Conservation (phyloP, 371 early-diverging fungal genomes). For the Mycotypha africana region DNA sequence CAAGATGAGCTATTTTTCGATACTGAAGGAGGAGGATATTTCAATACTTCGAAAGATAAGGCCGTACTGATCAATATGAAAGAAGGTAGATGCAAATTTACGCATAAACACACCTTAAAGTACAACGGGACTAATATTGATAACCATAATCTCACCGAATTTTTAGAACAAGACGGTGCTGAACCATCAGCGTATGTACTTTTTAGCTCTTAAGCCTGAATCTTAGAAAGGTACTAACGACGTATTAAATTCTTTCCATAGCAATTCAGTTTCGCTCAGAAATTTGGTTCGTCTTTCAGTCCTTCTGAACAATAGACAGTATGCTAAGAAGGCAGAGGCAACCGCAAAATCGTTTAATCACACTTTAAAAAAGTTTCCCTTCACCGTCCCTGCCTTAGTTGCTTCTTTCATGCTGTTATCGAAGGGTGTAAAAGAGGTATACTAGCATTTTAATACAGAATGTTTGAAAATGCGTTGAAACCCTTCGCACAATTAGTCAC, state of each 20-base stretch:
- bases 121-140: too few species aligned
- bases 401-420: slow-evolving; percentile 27
- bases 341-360: slow-evolving; percentile 27
- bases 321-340: slow-evolving; percentile 24
- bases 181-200: slow-evolving; percentile 52
- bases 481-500: not conserved
- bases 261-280: slow-evolving; percentile 37
- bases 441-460: too few species aligned
- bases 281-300: slow-evolving; percentile 40
- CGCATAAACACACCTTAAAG: too few species aligned
- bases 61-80: slow-evolving; percentile 53
- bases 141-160: too few species aligned
- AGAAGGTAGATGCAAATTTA: slow-evolving; percentile 52
- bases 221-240: not conserved
- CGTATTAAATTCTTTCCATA: slow-evolving; percentile 1
- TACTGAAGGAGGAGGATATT: slow-evolving; percentile 45
- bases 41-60: slow-evolving; percentile 34
- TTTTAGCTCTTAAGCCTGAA: not conserved
- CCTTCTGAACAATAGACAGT: slow-evolving; percentile 18
- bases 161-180: slow-evolving; percentile 57
- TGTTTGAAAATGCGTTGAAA: not conserved
- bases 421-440: slow-evolving; percentile 43
- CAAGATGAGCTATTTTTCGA: slow-evolving; percentile 61
- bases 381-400: slow-evolving; percentile 38
- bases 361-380: slow-evolving; percentile 27